Conservation (phyloP, 2,329 filamentous ascomycete species). For the Cytospora chrysosperma region DNA sequence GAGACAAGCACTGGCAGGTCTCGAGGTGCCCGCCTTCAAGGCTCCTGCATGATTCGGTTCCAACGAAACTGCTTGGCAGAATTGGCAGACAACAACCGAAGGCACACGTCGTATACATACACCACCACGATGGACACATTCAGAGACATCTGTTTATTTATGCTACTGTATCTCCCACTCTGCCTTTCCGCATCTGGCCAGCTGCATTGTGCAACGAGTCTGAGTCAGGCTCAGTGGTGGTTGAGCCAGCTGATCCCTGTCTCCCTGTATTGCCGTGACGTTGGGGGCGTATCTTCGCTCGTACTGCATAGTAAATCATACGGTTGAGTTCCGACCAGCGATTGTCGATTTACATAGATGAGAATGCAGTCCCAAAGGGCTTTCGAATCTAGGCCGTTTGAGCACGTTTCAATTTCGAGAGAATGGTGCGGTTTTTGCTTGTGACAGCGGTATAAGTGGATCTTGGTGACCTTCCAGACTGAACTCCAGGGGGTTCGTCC, state of each 20-base stretch:
- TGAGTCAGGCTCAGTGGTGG: conserved; percentile 14
- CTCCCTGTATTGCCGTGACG: conserved; percentile 10
- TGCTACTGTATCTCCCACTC: background rate
- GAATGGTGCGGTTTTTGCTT: background rate
- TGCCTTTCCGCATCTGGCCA: conserved; percentile 14
- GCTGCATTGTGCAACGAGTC: conserved; percentile 23
- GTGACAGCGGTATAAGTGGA: background rate
- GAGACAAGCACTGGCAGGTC: background rate
- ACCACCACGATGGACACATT: background rate
- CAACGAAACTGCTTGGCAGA: background rate
- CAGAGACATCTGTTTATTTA: no score
- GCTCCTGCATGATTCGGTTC: background rate
- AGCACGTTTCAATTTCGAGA: background rate
- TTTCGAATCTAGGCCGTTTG: background rate
- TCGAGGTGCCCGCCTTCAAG: background rate
- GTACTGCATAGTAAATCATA: background rate
- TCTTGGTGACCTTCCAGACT: background rate
- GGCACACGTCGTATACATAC: background rate
- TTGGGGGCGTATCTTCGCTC: background rate
- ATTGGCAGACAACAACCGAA: background rate
- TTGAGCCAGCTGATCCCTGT: conserved; percentile 6
- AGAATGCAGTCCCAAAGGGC: background rate
- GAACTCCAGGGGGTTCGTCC: background rate
- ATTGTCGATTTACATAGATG: background rate
- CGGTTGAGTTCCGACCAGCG: background rate